Evolutionary conservation across 148 eudicot species (phyloP).

Genomic region (Rhododendron vialii): DNA sequence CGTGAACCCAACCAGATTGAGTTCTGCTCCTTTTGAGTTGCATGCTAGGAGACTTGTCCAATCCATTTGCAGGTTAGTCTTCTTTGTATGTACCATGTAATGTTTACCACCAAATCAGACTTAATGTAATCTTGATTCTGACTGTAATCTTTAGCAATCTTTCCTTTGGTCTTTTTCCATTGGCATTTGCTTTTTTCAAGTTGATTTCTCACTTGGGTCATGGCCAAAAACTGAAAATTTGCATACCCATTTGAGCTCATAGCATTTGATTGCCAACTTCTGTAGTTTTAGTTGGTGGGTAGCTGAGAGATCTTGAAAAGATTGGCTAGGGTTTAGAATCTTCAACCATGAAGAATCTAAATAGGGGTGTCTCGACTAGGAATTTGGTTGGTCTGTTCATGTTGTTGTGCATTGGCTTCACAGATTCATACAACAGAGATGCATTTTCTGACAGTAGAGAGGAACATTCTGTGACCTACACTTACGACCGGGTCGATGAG

Average conservation of each 20-base stretch:
- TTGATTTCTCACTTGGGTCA: not conserved
- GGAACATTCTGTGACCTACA: conserved; percentile 21
- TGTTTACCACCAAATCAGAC: not conserved
- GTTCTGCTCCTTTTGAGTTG: not conserved
- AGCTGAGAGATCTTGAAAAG: not conserved
- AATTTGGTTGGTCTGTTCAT: conserved; percentile 25
- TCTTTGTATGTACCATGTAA: not conserved
- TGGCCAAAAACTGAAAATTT: not conserved
- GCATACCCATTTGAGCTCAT: not conserved
- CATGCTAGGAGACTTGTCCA: not conserved
- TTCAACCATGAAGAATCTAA: conserved; percentile 8
- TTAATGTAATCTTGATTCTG: not conserved
- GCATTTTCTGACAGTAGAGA: conserved; percentile 16
- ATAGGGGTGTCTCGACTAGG: conserved; percentile 12
- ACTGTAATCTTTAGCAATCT: not conserved
- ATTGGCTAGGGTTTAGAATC: conserved; percentile 6
- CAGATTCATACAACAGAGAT: conserved; percentile 25
- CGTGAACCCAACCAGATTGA: not conserved
- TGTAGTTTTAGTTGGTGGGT: not conserved
- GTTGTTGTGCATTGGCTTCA: conserved; percentile 22
- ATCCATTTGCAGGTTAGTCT: conserved; percentile 12
- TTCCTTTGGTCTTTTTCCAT: not conserved
- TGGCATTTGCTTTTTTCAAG: not conserved
- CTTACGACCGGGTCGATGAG: conserved; percentile 65
- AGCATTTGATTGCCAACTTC: conserved; percentile 3